Base-by-base conservation (phyloP, 768 basidiomycete species). In the Rubroboletus pulcherrimus region DNA sequence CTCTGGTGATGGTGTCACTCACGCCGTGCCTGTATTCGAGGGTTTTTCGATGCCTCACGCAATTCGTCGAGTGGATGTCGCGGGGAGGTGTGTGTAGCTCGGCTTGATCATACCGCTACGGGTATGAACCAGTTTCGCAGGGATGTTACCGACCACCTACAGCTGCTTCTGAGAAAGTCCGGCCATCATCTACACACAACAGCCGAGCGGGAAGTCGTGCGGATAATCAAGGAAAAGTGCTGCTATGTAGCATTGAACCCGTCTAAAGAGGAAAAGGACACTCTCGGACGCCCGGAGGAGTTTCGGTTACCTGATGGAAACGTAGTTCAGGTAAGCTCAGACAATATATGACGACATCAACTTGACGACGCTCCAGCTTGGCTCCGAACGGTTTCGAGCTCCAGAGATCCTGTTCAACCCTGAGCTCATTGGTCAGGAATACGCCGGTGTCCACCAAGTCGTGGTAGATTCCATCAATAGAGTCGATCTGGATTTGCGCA, bases 1-100 rank as follows among this genome's bases (percentile, higher is more conserved):
- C 70, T 98, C 96, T 6, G 97, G 97, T 11, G 97, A 99, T 68
- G 97, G 97, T 29, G 97, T 99, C 8, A 98, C 97, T 24, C 97
- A 99, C 59, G 93, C 97, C 14, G 97, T 99, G 3, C 97, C 97
- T 4, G 95, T 99, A 17, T 99, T 95, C 66, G 97, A 99, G 67
- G 97, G 97, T 1, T 98, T 98, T 77, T 95, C 93, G 7, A 98
- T 98, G 93, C 94, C 95, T 41, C 95, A 98, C 70, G 96, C 97
- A 39, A 95, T 98, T 61, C 85, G 93, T 40, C 81, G 97, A 63
- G 90, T 99, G 43, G 97, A 99, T 69, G 85, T 99, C 15, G 97
- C 97, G 37, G 97, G 97, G 71, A 82, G 95, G 93, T 91, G 68
- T 60, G 78, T 54, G 33, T 21, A 10, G 17, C 31, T 52, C 30